phyloP scores from a whole-genome alignment of 768 basidiomycete genomes.

The Lactarius tabidus region DNA sequence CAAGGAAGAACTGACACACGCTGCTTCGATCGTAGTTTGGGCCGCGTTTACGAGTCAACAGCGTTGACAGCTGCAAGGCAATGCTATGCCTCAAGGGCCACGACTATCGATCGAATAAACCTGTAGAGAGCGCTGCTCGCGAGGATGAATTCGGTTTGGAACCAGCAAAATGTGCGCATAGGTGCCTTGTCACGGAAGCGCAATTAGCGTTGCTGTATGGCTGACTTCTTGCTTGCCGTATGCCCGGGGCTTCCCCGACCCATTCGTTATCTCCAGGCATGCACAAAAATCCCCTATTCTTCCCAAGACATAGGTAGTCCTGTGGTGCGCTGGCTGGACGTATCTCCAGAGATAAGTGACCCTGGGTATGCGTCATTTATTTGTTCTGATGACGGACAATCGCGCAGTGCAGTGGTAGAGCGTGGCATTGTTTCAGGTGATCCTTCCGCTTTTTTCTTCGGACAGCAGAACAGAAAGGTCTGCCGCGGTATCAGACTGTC shows the following conservation, averaged over 20 bases:
- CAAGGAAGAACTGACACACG: not conserved
- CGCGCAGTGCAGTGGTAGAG: not conserved
- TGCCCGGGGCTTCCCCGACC: not conserved
- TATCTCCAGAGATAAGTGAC: not conserved
- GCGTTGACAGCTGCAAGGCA: not conserved
- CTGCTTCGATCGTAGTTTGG: not conserved
- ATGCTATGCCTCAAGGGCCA: slow-evolving; percentile 14
- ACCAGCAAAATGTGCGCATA: not conserved
- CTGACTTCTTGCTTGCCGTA: not conserved
- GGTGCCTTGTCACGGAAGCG: not conserved
- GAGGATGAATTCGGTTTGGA: not conserved
- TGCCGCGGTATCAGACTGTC: not conserved
- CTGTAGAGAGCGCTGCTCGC: not conserved
- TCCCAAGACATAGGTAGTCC: not conserved
- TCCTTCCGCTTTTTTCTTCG: not conserved
- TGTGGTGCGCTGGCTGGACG: not conserved
- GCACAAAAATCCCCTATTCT: not conserved
- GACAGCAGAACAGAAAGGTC: too few species aligned
- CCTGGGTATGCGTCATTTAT: not conserved
- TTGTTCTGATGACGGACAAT: not conserved
- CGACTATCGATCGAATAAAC: not conserved
- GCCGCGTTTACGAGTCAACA: not conserved
- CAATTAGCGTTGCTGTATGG: not conserved
- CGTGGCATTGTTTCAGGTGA: not conserved
- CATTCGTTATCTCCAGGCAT: not conserved